These are phyloP conservation scores for Takakia lepidozioides DNA, from an alignment of 225 moss, liverwort and hornwort genomes.

Conservation along the genomic window DNA sequence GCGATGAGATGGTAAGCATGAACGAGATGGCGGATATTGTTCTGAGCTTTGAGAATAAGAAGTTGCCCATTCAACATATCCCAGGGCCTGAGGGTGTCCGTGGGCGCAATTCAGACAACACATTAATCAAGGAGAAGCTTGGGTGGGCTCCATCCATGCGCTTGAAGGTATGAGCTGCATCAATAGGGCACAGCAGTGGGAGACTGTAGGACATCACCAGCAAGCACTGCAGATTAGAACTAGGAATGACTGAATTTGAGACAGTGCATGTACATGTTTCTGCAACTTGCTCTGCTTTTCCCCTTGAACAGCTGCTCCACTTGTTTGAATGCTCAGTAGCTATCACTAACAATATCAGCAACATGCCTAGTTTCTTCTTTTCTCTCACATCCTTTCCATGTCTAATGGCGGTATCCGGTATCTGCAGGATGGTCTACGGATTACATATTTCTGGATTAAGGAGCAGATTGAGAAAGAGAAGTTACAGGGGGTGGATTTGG, in stretches of 20 bases:
- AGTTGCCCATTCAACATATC: constrained; percentile 64
- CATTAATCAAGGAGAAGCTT: constrained; percentile 73
- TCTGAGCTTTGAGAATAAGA: constrained; percentile 51
- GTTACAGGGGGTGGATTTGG: constrained; percentile 18
- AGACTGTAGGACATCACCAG: no score
- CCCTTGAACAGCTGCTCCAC: not conserved
- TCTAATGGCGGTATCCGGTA: not conserved
- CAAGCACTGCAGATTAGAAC: no score
- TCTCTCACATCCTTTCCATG: not conserved
- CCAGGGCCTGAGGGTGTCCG: constrained; percentile 76
- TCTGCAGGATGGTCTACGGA: constrained; percentile 57
- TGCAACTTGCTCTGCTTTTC: not conserved
- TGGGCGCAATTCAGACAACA: constrained; percentile 80
- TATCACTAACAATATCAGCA: not conserved
- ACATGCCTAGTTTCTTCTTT: not conserved
- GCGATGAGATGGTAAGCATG: constrained; percentile 87
- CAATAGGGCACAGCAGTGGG: no score
- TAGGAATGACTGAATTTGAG: no score
- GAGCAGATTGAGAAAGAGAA: constrained; percentile 69
- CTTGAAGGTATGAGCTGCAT: constrained; percentile 24
- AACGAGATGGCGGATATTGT: constrained; percentile 84
- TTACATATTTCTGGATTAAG: constrained; percentile 87
- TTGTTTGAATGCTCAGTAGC: not conserved
- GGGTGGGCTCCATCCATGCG: constrained; percentile 82
- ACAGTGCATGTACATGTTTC: not conserved